Conservation (phyloP, 768 basidiomycete species). For the Leucocoprinus birnbaumii region DNA sequence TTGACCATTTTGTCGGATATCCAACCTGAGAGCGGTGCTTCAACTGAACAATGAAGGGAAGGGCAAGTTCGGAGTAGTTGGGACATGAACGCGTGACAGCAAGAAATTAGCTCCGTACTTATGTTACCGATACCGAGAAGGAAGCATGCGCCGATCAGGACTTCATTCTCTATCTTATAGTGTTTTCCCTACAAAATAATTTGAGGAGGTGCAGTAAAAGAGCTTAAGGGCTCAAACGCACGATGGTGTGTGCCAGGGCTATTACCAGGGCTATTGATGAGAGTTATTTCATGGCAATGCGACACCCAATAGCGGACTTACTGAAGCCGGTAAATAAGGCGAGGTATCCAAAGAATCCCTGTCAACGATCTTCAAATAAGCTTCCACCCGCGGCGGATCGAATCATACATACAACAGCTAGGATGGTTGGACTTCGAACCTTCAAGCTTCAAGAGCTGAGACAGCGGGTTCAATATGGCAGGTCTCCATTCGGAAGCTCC, state of each 20-base stretch:
- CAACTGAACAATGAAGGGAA: slow-evolving; percentile 34
- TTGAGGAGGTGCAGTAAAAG: not conserved
- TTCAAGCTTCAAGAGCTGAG: slow-evolving; percentile 41
- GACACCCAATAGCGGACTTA: slow-evolving; percentile 15
- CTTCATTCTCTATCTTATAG: slow-evolving; percentile 56
- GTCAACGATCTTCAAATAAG: not conserved
- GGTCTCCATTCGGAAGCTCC: slow-evolving; percentile 19
- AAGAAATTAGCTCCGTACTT: slow-evolving; percentile 30
- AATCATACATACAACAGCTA: slow-evolving; percentile 39
- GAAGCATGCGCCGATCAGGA: slow-evolving; percentile 57
- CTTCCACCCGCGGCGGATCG: not conserved
- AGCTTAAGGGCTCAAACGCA: slow-evolving; percentile 27
- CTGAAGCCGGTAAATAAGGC: slow-evolving; percentile 35
- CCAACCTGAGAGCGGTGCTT: slow-evolving; percentile 56
- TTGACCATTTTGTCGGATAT: slow-evolving; percentile 56
- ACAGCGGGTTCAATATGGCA: slow-evolving; percentile 54
- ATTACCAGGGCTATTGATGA: slow-evolving; percentile 43
- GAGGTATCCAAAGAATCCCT: slow-evolving; percentile 20
- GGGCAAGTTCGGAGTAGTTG: not conserved
- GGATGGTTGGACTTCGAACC: slow-evolving; percentile 53
- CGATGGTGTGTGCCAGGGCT: slow-evolving; percentile 67
- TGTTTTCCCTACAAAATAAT: slow-evolving; percentile 41
- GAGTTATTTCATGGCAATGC: not conserved
- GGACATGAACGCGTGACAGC: not conserved
- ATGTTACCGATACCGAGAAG: slow-evolving; percentile 57